Evolutionary conservation across 345 rosid genomes (phyloP), one percentile per base, ranked within the genome.

Genomic region (Jatropha curcas): DNA sequence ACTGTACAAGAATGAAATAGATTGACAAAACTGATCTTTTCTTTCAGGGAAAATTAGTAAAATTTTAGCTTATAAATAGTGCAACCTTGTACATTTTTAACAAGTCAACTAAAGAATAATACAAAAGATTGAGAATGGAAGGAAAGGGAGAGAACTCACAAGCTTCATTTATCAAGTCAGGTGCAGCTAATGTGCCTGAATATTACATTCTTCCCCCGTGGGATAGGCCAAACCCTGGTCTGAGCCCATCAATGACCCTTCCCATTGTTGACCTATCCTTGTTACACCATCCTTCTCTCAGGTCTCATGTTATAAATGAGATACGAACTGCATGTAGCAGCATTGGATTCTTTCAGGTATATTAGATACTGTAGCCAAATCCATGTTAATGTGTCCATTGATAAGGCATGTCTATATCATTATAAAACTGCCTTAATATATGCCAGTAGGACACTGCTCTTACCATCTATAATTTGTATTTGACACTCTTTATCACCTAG

Each of bases 331-430:
- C 86, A 60, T 72, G 80, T 14, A 75, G 69, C 45, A 72, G 77
- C 68, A 39, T 45, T 68, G 80, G 86, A 59, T 80, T 65, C 75
- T 83, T 80, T 77, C 84, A 80, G 83, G 86, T 79, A 79, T 37
- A 28, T 12, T 59, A 72, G 17, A 19, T 4, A 69, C n/a, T 46
- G 25, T 63, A 17, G 37, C 58, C 55, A 24, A 50, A 67, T 65
- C 59, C 57, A 14, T 4, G 16, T 63, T 67, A 60, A 72, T 71
- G 28, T 27, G 55, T 20, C 4, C 65, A 24, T 50, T 27, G 25
- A 8, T 2, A 12, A 37, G 53, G 30, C 35, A 35, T 31, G 4
- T 22, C 3, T 59, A 71, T 14, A 17, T 48, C 11, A 27, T 65
- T 20, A 14, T 19, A 69, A 45, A 30, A 59, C n/a, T 57, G 13